Evolutionary conservation across 2,329 filamentous ascomycete species (phyloP), one percentile per base, ranked within the genome.

Genomic region (Arthroderma sp.): DNA sequence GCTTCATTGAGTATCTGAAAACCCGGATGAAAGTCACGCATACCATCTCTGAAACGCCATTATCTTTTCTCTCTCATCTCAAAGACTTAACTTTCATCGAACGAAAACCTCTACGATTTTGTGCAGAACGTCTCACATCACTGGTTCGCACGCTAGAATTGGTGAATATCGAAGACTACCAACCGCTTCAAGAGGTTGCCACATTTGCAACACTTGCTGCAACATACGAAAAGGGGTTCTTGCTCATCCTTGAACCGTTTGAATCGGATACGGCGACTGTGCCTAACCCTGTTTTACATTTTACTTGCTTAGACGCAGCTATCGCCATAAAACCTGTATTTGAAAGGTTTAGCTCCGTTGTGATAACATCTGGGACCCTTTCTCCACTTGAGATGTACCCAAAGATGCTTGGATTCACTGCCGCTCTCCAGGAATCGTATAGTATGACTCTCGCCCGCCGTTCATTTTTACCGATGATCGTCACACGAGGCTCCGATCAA

Each of bases 331-430:
- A 93, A 61, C 93, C 93, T 0, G 91, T 98, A 4, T 96, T 98
- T 67, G 91, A 98, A 59, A 85, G 93, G 55, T 98, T 98, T 71
- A 91, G 88, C 71, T 97, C 93, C 1, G 93, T 98, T 62, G 95
- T 98, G 67, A 97, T 98, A 69, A 98, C 93, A 0, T 97, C 93
- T 0, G 93, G 93, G 61, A 98, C 93, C 1, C 89, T 98, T 60
- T 97, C 93, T 1, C 93, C 93, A 0, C 75, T 98, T 2, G 94
- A 98, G 69, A 98, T 98, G 87, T 98, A 98, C 67, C 94, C 93
- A 0, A 96, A 95, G 68, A 98, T 98, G 91, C 83, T 98, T 25
- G 87, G 89, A 56, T 98, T 98, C 73, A 80, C 80, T 8, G 89
- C 91, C 1, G 90, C 97, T 0, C 86, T 97, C 2, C 91, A 97